Conservation (phyloP, 345 rosid genomes). For the Eucalyptus fibrosa region DNA sequence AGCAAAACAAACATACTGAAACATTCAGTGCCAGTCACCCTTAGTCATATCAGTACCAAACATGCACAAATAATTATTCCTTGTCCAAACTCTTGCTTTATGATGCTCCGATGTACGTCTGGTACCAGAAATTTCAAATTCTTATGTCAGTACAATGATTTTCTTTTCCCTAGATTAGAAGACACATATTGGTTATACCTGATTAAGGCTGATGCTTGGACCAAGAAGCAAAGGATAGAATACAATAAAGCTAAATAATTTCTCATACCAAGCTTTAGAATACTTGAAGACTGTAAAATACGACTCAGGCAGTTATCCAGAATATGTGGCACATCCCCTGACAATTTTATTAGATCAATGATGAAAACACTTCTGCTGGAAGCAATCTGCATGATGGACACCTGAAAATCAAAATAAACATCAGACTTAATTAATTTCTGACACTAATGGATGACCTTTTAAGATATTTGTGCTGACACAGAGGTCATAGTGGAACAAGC, state of each 20-base stretch:
- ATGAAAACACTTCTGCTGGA: constrained; percentile 58
- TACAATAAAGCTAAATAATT: not conserved
- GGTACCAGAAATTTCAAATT: not conserved
- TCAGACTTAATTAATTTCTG: not conserved
- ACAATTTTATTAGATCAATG: constrained; percentile 82
- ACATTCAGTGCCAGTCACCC: not conserved
- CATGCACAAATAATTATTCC: not conserved
- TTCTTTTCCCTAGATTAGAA: not conserved
- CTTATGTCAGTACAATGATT: not conserved
- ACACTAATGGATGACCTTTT: not conserved
- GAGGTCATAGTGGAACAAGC: not conserved
- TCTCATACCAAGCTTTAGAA: constrained; percentile 78
- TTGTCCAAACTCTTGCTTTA: not conserved
- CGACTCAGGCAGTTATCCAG: constrained; percentile 61
- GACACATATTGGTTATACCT: not conserved
- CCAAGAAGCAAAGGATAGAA: not conserved
- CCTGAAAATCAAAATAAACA: constrained; percentile 37
- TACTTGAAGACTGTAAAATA: constrained; percentile 59
- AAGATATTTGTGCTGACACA: not conserved
- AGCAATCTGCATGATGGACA: constrained; percentile 92
- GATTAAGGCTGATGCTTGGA: not conserved
- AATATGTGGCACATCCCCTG: constrained; percentile 41
- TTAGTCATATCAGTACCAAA: not conserved
- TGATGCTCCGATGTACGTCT: not conserved
- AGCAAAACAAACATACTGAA: not conserved